Base-by-base conservation (phyloP, 2,329 filamentous ascomycete species). In the Samsoniella hepiali region DNA sequence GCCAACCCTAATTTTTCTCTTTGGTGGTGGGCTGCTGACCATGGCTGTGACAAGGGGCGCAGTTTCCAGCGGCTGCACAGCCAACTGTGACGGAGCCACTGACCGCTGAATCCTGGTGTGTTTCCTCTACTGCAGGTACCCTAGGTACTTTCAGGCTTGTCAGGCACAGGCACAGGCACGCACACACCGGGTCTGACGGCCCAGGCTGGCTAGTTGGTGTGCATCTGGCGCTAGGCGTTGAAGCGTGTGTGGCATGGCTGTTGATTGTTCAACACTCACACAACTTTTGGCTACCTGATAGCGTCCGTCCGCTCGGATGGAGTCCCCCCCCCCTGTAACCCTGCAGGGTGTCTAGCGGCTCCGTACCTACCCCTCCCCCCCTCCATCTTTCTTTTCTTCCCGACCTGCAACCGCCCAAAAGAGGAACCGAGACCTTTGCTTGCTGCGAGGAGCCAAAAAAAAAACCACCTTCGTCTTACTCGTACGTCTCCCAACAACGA, bases 141-240 rank as follows among this genome's bases (percentile, higher is more conserved):
- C 22, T 22, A 22, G 22, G 22, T 22, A 22, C 17, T 3, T 10
- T 2, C 27, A 50, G 22, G 22, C 6, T 15, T 13, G 27, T 29
- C 47, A 50, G 27, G 47, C 47, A 50, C 47, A 22, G 22, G 22
- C 22, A 29, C 45, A 49, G 6, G 15, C 22, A 45, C 22, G 42
- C 22, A 3, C 11, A 10, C 34, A 29, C 51, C 36, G 34, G 51
- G n/a, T 55, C 49, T 40, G 51, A 55, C 51, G 51, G 51, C 51
- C 34, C n/a, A 40, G 22, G 49, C 6, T 51, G 27, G 29, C 50
- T n/a, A 47, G 1, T 47, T 47, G 51, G 27, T 15, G n/a, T 31
- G 34, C 54, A 57, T 45, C 40, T 57, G 54, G 40, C 54, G 54
- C 54, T 57, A 45, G 54, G 34, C 40, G 53, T 56, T 56, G 53